These are phyloP conservation scores for Globisporangium cederbergense DNA, from an alignment of 352 stramenopile species.

Conservation along the genomic window DNA sequence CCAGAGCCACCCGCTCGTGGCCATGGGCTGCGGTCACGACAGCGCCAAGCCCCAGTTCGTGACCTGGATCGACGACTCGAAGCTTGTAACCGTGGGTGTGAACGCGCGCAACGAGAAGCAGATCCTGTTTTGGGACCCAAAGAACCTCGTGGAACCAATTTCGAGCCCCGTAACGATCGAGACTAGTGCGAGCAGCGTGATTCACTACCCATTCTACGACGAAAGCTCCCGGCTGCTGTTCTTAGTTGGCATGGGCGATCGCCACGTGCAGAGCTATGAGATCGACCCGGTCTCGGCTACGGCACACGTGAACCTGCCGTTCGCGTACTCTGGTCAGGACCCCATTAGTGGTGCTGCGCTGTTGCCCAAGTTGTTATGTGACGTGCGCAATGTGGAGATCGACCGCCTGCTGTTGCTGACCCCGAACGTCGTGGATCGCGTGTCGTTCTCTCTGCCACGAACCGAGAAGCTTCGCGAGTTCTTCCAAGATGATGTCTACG, in stretches of 20 bases:
- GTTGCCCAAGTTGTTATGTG: conserved; percentile 58
- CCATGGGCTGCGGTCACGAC: conserved; percentile 71
- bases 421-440: conserved; percentile 39
- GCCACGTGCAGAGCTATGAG: conserved; percentile 77
- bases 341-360: conserved; percentile 59
- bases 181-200: conserved; percentile 34
- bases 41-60: conserved; percentile 71
- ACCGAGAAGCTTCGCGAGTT: conserved; percentile 63
- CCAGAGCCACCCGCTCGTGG: conserved; percentile 39
- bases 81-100: conserved; percentile 55
- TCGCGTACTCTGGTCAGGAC: conserved; percentile 40
- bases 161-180: conserved; percentile 33
- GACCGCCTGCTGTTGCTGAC: conserved; percentile 61
- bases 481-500: conserved; percentile 82
- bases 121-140: conserved; percentile 69
- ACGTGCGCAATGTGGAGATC: conserved; percentile 70
- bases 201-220: conserved; percentile 67
- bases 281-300: conserved; percentile 33
- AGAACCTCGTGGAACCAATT: conserved; percentile 67
- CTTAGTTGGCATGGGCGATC: conserved; percentile 57
- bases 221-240: conserved; percentile 63
- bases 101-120: conserved; percentile 63
- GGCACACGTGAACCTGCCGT: conserved; percentile 62
- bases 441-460: conserved; percentile 68
- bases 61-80: conserved; percentile 38